Evolutionary conservation across 202 grass and related monocot genomes (phyloP).

Genomic region (Alloteropsis angusta): DNA sequence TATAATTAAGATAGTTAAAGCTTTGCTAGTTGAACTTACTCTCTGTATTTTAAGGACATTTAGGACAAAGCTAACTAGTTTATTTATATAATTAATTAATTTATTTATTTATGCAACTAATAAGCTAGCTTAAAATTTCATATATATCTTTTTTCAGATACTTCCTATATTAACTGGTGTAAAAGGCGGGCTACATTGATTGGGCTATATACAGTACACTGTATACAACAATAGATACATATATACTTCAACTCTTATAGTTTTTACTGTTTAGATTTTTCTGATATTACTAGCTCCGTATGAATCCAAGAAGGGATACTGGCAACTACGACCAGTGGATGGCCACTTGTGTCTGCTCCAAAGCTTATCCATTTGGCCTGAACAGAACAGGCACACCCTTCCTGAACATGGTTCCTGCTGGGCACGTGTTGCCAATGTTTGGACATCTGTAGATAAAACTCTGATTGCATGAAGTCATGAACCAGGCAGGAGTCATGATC

Average conservation of each 20-base stretch:
- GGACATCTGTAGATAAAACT: slow-evolving; percentile 27
- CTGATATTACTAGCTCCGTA: not conserved
- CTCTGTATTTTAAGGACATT: too few species aligned
- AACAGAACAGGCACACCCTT: not conserved
- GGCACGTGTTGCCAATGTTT: slow-evolving; percentile 28
- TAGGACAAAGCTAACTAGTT: too few species aligned
- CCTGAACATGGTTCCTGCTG: not conserved
- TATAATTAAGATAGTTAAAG: not conserved
- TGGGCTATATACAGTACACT: not conserved
- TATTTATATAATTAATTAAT: too few species aligned
- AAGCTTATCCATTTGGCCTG: slow-evolving; percentile 12
- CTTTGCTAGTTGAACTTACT: too few species aligned
- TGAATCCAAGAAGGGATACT: not conserved
- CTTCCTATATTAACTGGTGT: not conserved
- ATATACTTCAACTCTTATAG: too few species aligned
- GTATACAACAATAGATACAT: too few species aligned
- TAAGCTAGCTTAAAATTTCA: too few species aligned
- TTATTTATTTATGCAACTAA: too few species aligned
- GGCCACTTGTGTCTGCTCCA: not conserved
- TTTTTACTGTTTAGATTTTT: too few species aligned
- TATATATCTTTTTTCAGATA: too few species aligned
- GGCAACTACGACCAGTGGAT: not conserved
- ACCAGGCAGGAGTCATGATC: not conserved
- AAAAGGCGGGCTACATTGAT: not conserved
- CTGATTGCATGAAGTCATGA: slow-evolving; percentile 30